Base-by-base conservation (phyloP, 805 yeast species). In the Teunomyces stri region DNA sequence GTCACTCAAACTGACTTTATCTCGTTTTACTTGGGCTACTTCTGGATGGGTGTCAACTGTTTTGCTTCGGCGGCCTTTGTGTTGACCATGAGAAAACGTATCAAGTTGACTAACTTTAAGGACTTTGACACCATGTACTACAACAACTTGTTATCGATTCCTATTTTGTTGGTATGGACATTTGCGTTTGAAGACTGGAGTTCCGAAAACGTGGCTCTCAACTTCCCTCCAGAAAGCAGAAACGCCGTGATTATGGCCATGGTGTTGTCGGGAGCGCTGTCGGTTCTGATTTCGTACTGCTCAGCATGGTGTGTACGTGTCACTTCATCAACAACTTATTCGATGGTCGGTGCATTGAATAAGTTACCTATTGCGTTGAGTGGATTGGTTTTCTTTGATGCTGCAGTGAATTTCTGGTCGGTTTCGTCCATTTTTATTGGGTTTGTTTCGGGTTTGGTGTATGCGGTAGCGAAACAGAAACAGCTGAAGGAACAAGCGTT, bases 301-400 rank as follows among this genome's bases (percentile, higher is more conserved):
- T 90, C 98, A 10, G 99, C 97, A 52, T 94, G 99, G 99, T 94
- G 99, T 81, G 96, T 94, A 56, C 89, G 99, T 76, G 98, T 94
- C 54, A 94, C 99, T 38, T 89, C 97, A 18, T 91, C 98, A 22
- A 94, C 99, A 47, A 94, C 99, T 47, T 94, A 94, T 76, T 89
- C 97, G 46, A 94, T 94, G 99, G 98, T 94, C 50, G 99, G 99
- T 69, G 99, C 99, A 46, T 81, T 94, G 70, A 94, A 94, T 82
- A 94, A 94, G 75, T 83, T 94, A 61, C 99, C 99, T 65, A 89
- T 94, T 63, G 99, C 99, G 12, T 78, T 94, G 50, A 85, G 96
- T 34, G 99, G 99, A 36, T 81, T 94, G 68, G 64, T 94, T 57
- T 92, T 94, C 81, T 94, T 94, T 63, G 96, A 89, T 62, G 95